Conservation (phyloP, 352 stramenopile genomes). For the Phytophthora syringae region DNA sequence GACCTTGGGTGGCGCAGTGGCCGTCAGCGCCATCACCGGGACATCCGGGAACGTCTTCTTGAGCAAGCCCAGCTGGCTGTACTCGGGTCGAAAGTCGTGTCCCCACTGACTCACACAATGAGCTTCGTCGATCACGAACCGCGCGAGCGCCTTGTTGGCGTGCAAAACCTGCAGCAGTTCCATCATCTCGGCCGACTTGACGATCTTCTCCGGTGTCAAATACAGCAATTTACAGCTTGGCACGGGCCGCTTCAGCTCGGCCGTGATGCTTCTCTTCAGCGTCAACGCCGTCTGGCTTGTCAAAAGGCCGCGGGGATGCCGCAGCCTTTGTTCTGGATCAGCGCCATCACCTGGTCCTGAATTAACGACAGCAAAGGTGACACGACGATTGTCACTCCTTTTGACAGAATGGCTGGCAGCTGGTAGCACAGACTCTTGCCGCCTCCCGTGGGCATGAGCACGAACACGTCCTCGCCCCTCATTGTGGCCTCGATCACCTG, state of each 20-base stretch:
- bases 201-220: conserved; percentile 96
- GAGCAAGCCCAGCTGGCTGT: conserved; percentile 92
- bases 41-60: conserved; percentile 91
- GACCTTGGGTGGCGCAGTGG: conserved; percentile 88
- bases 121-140: conserved; percentile 96
- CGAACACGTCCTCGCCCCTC: conserved; percentile 90
- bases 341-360: conserved; percentile 91
- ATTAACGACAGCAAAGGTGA: conserved; percentile 95
- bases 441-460: conserved; percentile 95
- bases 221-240: conserved; percentile 92
- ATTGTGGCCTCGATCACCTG: conserved; percentile 94
- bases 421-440: conserved; percentile 95
- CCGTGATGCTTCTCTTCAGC: conserved; percentile 65
- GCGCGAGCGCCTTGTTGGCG: conserved; percentile 75
- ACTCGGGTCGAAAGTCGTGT: conserved; percentile 92
- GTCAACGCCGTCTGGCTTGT: conserved; percentile 77
- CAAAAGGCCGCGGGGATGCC: conserved; percentile 79
- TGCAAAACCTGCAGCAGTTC: conserved; percentile 52
- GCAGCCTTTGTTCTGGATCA: conserved; percentile 68
- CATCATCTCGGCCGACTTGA: conserved; percentile 78
- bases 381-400: conserved; percentile 93
- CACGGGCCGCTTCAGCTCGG: conserved; percentile 82
- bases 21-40: conserved; percentile 94
- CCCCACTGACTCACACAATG: conserved; percentile 92
- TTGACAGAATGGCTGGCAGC: conserved; percentile 66